Evolutionary conservation across 371 early-diverging fungal species (phyloP).

Genomic region (Mucor racemosus): DNA sequence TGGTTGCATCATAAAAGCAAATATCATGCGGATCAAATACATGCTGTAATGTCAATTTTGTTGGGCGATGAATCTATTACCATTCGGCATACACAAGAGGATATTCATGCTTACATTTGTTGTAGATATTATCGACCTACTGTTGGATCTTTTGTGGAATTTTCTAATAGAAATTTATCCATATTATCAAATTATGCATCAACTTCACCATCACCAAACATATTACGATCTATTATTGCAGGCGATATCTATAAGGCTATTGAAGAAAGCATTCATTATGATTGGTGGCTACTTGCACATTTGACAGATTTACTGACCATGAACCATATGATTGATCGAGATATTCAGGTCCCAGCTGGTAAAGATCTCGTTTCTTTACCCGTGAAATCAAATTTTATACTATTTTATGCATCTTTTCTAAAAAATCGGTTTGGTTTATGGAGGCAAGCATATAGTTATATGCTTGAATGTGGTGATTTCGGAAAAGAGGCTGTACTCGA

Average conservation of each 20-base stretch:
- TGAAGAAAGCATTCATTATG: constrained; percentile 7
- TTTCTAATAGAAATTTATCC: neutral
- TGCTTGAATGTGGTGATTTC: constrained; percentile 13
- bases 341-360: neutral
- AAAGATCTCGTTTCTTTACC: neutral
- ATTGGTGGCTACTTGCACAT: constrained; percentile 27
- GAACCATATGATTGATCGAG: constrained; percentile 7
- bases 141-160: neutral
- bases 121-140: neutral
- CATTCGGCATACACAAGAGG: constrained; percentile 4
- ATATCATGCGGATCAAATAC: neutral
- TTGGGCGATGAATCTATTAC: constrained; percentile 1
- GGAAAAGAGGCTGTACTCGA: constrained; percentile 15
- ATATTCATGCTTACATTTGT: constrained; percentile 17
- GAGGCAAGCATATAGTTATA: constrained; percentile 14
- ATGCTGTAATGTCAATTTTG: constrained; percentile 6
- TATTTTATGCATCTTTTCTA: constrained; percentile 16
- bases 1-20: neutral
- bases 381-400: constrained; percentile 12
- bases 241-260: constrained; percentile 9
- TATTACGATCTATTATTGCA: constrained; percentile 1
- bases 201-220: neutral
- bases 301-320: constrained; percentile 14
- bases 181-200: neutral
- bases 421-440: constrained; percentile 8